Base-by-base conservation (phyloP, 805 yeast genomes). In the Suhomyces tanzawaensis region DNA sequence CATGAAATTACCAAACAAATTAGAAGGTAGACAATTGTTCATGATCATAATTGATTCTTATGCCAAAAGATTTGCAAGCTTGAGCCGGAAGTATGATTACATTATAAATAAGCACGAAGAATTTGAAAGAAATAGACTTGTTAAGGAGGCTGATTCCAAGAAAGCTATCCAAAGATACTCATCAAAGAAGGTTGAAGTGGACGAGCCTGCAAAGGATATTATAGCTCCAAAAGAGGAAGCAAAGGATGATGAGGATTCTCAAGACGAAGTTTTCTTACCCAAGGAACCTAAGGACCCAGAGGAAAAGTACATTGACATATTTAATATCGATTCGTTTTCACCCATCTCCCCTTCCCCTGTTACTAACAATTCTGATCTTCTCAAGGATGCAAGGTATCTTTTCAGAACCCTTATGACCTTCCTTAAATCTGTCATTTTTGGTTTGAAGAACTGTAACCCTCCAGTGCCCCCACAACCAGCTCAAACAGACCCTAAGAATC, bases 331-430 rank as follows among this genome's bases (percentile, higher is more conserved):
- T 19, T 62, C 58, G 6, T 55, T 51, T 32, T 65, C 72, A 1
- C 91, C 95, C 3, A 82, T 90, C 14, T 63, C 78, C 17, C 60
- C 83, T 1, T 62, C 77, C 7, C 77, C 77, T 25, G 71, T 62
- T 3, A 55, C 73, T 0, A 64, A 61, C 8, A 66, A 71, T 15
- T 66, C 77, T 21, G 91, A 85, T 46, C 86, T 90, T 11, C 66
- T 87, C 37, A 88, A 88, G 51, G 96, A 90, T 56, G 91, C 96
- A 1, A 77, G 95, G 30, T 86, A 85, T 51, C 65, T 93, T 21
- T 88, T 89, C 74, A 78, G 91, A 47, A 89, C 95, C 4, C 66
- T 95, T 37, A 78, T 93, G 82, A 85, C 90, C 4, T 93, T 93
- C 55, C 68, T 93, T 52, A 88, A 90, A 57, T 86, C 96, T 0